phyloP scores from a whole-genome alignment of 1,284 basidiomycete species.

The Ganoderma resinaceum region DNA sequence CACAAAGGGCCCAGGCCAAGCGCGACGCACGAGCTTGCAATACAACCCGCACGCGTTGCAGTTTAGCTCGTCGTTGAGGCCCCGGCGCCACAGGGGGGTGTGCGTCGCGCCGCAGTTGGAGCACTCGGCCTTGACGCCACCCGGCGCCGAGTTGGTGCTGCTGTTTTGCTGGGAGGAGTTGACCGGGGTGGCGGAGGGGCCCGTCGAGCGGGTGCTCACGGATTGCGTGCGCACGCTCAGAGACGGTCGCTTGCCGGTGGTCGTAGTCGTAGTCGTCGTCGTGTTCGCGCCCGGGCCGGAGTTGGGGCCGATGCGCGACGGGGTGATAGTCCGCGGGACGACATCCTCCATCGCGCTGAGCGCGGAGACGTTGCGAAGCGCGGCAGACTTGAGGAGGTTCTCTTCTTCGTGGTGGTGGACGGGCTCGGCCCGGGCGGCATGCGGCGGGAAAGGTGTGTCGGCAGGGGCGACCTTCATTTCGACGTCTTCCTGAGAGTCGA shows the following conservation, averaged over 20 bases:
- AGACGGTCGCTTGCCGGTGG: constrained; percentile 55
- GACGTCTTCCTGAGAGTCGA: constrained; percentile 40
- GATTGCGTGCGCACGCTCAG: constrained; percentile 60
- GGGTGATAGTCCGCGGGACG: constrained; percentile 56
- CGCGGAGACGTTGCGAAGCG: constrained; percentile 44
- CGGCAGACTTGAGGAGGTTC: constrained; percentile 42
- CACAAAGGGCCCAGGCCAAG: not conserved
- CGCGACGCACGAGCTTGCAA: constrained; percentile 71
- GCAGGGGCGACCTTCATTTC: constrained; percentile 46
- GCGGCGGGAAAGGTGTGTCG: constrained; percentile 38
- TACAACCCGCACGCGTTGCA: constrained; percentile 86
- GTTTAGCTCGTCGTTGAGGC: constrained; percentile 83
- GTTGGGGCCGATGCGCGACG: constrained; percentile 58
- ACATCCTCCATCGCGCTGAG: constrained; percentile 47
- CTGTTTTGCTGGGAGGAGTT: constrained; percentile 46
- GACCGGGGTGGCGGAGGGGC: constrained; percentile 67
- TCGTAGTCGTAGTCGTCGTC: constrained; percentile 34
- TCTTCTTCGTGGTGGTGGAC: constrained; percentile 36
- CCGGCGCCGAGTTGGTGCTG: constrained; percentile 57
- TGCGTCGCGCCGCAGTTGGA: constrained; percentile 86
- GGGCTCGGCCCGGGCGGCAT: constrained; percentile 33
- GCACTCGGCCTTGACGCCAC: constrained; percentile 85
- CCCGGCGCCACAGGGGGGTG: constrained; percentile 82
- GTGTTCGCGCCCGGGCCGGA: constrained; percentile 52
- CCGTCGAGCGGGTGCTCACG: constrained; percentile 56